Conservation (phyloP, 352 stramenopile species). For the Phytophthora parvispora region DNA sequence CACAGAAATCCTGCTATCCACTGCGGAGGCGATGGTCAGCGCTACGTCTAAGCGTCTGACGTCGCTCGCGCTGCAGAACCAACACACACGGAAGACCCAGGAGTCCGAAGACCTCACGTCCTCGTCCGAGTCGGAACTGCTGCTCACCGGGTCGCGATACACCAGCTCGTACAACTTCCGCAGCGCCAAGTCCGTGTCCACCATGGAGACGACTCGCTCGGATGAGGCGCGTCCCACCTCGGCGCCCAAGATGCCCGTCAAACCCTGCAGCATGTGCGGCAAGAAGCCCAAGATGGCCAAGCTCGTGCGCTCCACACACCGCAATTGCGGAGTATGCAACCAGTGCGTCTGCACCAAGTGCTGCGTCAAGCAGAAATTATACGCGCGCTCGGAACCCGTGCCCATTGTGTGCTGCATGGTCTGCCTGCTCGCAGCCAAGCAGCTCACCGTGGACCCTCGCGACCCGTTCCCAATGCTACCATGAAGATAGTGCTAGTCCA, state of each 20-base stretch:
- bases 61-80: conserved; percentile 8
- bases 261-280: conserved; percentile 35
- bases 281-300: conserved; percentile 44
- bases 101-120: conserved; percentile 27
- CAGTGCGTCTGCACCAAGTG: conserved; percentile 59
- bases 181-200: conserved; percentile 26
- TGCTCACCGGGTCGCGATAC: conserved; percentile 23
- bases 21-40: conserved; percentile 43
- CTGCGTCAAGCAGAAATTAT: conserved; percentile 57
- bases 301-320: conserved; percentile 35
- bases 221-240: background rate
- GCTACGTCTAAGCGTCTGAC: conserved; percentile 64
- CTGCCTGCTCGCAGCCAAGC: conserved; percentile 52
- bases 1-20: conserved; percentile 53
- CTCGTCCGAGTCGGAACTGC: conserved; percentile 27
- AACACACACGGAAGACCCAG: conserved; percentile 6
- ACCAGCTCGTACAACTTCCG: conserved; percentile 29
- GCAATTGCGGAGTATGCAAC: conserved; percentile 57
- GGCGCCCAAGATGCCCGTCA: conserved; percentile 21
- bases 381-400: conserved; percentile 49
- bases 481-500: conserved; percentile 8
- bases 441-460: conserved; percentile 55
- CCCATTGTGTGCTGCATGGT: conserved; percentile 59
- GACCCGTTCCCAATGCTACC: conserved; percentile 61
- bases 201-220: conserved; percentile 1